A percentile compares a stretch with the other conserved stretches of the same genome.
Evolutionary conservation across 2,329 filamentous ascomycete genomes (phyloP).

Genomic region (Epichloe aotearoae): DNA sequence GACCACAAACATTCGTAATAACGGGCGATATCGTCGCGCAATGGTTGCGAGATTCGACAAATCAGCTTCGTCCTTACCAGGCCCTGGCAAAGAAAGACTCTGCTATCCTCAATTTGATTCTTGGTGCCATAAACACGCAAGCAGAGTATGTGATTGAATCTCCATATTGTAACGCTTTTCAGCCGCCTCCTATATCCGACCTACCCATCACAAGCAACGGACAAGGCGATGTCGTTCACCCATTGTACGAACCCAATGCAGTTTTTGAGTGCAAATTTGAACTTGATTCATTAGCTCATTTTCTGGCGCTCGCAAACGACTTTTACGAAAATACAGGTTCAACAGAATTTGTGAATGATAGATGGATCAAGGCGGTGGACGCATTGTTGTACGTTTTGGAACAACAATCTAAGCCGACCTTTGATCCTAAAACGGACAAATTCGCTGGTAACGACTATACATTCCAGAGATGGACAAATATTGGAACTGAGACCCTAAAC

Average conservation of each 20-base stretch:
- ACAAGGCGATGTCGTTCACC: constrained; percentile 74
- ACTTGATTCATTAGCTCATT: constrained; percentile 87
- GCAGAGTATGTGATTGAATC: constrained; percentile 87
- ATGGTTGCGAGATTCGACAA: constrained; percentile 85
- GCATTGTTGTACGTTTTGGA: constrained; percentile 61
- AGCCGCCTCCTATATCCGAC: constrained; percentile 76
- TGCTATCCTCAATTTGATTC: constrained; percentile 63
- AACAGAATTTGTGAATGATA: constrained; percentile 59
- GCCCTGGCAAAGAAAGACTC: constrained; percentile 68
- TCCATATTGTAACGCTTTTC: constrained; percentile 97
- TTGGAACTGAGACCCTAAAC: constrained; percentile 81
- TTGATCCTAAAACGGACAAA: constrained; percentile 50
- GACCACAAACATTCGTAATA: constrained; percentile 83
- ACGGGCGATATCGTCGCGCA: constrained; percentile 89
- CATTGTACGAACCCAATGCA: constrained; percentile 65
- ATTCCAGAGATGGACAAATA: constrained; percentile 67
- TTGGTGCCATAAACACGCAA: constrained; percentile 93
- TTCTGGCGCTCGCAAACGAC: constrained; percentile 73
- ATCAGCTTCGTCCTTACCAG: constrained; percentile 87
- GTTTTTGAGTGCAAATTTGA: constrained; percentile 99
- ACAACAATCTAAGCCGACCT: constrained; percentile 70
- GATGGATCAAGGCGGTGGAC: constrained; percentile 70
- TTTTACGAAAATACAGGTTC: constrained; percentile 72
- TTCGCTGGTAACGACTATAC: constrained; percentile 69
- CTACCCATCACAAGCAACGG: constrained; percentile 61